Base-by-base conservation (phyloP, 1,284 basidiomycete species). In the Takashimella tepidaria region DNA sequence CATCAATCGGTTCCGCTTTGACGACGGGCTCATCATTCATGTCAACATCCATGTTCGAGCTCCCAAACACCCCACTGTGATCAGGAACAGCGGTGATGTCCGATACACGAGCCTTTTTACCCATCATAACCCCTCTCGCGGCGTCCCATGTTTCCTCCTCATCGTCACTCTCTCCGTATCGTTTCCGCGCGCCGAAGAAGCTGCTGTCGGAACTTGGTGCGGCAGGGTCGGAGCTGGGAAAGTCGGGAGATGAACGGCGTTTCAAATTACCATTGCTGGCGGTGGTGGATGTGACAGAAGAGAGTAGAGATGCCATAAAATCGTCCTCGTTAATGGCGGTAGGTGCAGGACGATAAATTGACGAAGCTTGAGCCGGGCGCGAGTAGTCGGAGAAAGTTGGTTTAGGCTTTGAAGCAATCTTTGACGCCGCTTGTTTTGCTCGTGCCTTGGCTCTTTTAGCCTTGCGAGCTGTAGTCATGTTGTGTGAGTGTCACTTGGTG, bases 301-400 rank as follows among this genome's bases (percentile, higher is more conserved):
- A 69, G 12, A 96, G 74, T 0, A 97, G 75, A 19, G 80, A 81
- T 0, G 83, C 82, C 88, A 97, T 87, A 62, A 97, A 90, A 65
- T 92, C 89, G 42, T 83, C 80, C 70, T 93, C 92, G 65, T 90
- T 83, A 50, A 85, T 84, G 10, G 80, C 83, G 3, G 87, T 85
- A 8, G 86, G 81, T 0, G 79, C 79, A 1, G 87, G 86, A 19
- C 88, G 82, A 69, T 93, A 93, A 26, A 89, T 84, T 4, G 85
- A 65, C 1, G 86, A 80, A 4, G 79, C 76, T 13, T 70, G 63
- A 2, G 83, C 80, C 0, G 82, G 82, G 40, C 68, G 64, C 44
- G 70, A 62, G 46, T 73, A 74, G 51, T 74, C 70, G 13, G 65
- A 66, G 23, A 69, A 56, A 6, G 61, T 56, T 2, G 82, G 79